Conservation (phyloP, 1,284 basidiomycete genomes). For the Ustilago tritici region DNA sequence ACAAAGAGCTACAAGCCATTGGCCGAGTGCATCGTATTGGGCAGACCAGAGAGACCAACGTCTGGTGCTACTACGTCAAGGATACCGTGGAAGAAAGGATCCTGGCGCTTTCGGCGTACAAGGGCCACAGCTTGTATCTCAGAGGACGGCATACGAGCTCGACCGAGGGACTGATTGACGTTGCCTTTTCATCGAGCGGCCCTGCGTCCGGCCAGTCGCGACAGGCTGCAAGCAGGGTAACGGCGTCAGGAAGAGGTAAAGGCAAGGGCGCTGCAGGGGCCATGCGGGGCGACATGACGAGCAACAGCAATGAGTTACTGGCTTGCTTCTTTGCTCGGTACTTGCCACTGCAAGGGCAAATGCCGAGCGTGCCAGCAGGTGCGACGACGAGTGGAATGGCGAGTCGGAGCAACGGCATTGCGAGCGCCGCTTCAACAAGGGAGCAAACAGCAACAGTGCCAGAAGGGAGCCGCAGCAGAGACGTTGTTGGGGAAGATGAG, state of each 20-base stretch:
- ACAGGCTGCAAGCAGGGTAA: conserved; percentile 39
- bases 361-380: neutral
- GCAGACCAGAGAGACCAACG: conserved; percentile 56
- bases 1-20: conserved; percentile 63
- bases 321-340: conserved; percentile 55
- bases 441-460: neutral
- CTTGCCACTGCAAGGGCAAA: conserved; percentile 17
- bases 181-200: conserved; percentile 17
- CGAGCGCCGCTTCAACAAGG: neutral
- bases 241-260: conserved; percentile 27
- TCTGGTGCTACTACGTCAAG: conserved; percentile 62
- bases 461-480: neutral
- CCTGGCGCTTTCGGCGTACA: conserved; percentile 47
- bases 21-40: conserved; percentile 66
- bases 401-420: neutral
- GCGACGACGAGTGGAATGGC: neutral
- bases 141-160: conserved; percentile 35
- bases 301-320: conserved; percentile 50
- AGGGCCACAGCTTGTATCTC: conserved; percentile 57
- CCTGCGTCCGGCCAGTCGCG: conserved; percentile 26
- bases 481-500: conserved; percentile 16
- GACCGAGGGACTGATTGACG: conserved; percentile 2
- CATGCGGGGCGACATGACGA: conserved; percentile 53
- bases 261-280: conserved; percentile 16
- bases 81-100: conserved; percentile 65